Evolutionary conservation across 1,139 yeast species (phyloP), one percentile per base, ranked within the genome.

Genomic region (Taphrina communis): DNA sequence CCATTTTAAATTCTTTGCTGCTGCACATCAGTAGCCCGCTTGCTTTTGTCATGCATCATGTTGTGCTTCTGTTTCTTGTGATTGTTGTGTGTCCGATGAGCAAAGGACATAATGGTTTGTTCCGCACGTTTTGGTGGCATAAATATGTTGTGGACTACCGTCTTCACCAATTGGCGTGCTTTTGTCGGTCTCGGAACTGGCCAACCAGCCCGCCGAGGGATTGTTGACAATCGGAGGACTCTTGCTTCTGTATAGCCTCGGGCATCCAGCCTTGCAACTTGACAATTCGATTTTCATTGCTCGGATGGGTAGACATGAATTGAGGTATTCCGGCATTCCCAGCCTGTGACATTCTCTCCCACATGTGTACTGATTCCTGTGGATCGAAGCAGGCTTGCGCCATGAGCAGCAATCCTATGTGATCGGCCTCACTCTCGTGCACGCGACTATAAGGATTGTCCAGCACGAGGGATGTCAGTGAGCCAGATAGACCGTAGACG

Each of bases 371-470:
- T 0, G 97, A 89, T 73, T 87, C 89, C 12, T 79, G 78, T 4
- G 97, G 91, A 73, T 92, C 80, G 77, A 83, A 94, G 76, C 99
- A 95, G 56, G 96, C 96, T 71, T 86, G 81, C 1, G 97, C 86
- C 96, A 94, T 89, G 73, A 93, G 82, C 85, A 91, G 89, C 72
- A 95, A 81, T 0, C 99, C 99, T 52, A 94, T 93, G 74, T 88
- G 88, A 77, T 94, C 99, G 0, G 99, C 99, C 77, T 94, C 99
- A 0, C 92, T 85, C 78, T 94, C 99, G 96, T 90, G 90, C 73
- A 86, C 91, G 74, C 99, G 82, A 0, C 96, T 88, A 0, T 96
- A 90, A 0, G 97, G 97, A 84, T 88, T 84, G 72, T 86, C 84
- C 60, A 93, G 77, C 39, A 87, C 77, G 0, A 92, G 83, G 41